Conservation (phyloP, 2,329 filamentous ascomycete genomes). For the Epichloe glyceriae region DNA sequence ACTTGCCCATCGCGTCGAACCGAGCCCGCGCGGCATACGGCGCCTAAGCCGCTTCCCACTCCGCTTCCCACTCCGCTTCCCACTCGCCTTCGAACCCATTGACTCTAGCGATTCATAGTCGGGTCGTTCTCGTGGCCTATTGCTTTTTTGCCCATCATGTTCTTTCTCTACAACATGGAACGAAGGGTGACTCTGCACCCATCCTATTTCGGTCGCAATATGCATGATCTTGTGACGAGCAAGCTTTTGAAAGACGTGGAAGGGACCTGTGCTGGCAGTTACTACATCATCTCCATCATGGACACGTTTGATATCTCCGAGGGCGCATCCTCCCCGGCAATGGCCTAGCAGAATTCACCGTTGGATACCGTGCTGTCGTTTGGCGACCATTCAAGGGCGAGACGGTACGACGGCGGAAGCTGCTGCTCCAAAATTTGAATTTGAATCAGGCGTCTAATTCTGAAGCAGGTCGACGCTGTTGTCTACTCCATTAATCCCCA, state of each 20-base stretch:
- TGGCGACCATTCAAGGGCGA: constrained; percentile 98
- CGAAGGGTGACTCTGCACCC: constrained; percentile 90
- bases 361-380: constrained; percentile 88
- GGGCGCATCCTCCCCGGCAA: constrained; percentile 80
- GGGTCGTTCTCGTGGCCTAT: neutral
- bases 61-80: neutral
- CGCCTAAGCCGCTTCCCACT: neutral
- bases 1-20: neutral
- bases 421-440: constrained; percentile 5
- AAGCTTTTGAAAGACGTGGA: constrained; percentile 89
- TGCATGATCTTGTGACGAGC: constrained; percentile 80
- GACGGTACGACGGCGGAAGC: constrained; percentile 51
- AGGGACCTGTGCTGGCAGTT: constrained; percentile 86
- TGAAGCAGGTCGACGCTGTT: constrained; percentile 72
- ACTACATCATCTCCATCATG: constrained; percentile 97
- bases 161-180: constrained; percentile 96
- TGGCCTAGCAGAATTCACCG: constrained; percentile 85
- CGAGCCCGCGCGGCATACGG: neutral
- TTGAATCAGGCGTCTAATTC: constrained; percentile 16
- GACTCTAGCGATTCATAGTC: neutral
- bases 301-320: constrained; percentile 92
- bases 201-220: constrained; percentile 90
- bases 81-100: too few relatives aligned
- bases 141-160: constrained; percentile 48
- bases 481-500: constrained; percentile 84